Evolutionary conservation across 2,329 filamentous ascomycete species (phyloP).

Genomic region (Metarhizium brunneum): DNA sequence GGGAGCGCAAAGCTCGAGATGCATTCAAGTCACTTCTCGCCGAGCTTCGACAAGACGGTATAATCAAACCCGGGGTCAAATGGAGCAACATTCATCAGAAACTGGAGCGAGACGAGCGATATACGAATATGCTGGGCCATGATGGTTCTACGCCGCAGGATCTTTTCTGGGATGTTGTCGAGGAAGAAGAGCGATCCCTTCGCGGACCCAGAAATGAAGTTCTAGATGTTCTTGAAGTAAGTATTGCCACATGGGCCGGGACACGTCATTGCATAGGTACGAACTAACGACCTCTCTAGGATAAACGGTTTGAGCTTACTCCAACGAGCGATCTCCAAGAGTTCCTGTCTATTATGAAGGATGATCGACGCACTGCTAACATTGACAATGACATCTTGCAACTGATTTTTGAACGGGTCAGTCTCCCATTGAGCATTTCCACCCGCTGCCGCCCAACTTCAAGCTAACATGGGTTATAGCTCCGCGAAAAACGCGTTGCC

Average conservation of each 20-base stretch:
- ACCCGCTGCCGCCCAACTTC: background rate
- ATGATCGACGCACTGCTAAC: slow-evolving; percentile 80
- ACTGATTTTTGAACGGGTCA: slow-evolving; percentile 74
- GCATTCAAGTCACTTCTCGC: slow-evolving; percentile 64
- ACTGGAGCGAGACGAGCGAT: slow-evolving; percentile 74
- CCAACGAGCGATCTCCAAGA: slow-evolving; percentile 81
- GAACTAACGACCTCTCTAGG: slow-evolving; percentile 38
- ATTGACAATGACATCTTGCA: slow-evolving; percentile 71
- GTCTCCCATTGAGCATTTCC: slow-evolving; percentile 12
- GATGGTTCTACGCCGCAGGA: slow-evolving; percentile 78
- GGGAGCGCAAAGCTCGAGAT: slow-evolving; percentile 81
- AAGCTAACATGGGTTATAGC: slow-evolving; percentile 29
- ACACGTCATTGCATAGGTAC: background rate
- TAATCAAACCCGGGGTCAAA: slow-evolving; percentile 82
- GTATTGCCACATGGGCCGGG: slow-evolving; percentile 20
- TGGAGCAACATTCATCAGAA: slow-evolving; percentile 74
- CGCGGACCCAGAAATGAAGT: slow-evolving; percentile 75
- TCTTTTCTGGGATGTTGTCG: slow-evolving; percentile 90
- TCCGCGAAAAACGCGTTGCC: slow-evolving; percentile 78
- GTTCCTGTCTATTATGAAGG: slow-evolving; percentile 72
- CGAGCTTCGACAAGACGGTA: slow-evolving; percentile 64
- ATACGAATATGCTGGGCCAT: slow-evolving; percentile 74
- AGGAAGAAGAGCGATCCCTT: slow-evolving; percentile 85
- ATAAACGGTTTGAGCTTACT: slow-evolving; percentile 85
- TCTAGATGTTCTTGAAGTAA: slow-evolving; percentile 78